phyloP scores from a whole-genome alignment of 257 asterid species.

The Nicotiana noctiflora region DNA sequence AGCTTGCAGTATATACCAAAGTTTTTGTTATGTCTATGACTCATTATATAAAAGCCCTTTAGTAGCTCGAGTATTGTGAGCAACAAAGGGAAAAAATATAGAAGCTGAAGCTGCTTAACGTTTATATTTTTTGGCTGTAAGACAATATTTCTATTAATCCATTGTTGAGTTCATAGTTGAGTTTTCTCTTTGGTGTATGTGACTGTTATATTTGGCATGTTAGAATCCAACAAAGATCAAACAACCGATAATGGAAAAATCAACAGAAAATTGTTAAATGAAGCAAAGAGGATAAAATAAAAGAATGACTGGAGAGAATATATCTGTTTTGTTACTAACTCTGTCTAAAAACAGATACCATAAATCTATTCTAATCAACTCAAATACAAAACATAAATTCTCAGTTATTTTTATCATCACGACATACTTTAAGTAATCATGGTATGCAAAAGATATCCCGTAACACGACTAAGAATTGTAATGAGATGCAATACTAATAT shows the following conservation, averaged over 20 bases:
- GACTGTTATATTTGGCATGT: no score
- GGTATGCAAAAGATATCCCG: not conserved
- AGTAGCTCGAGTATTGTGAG: not conserved
- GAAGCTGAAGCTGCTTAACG: not conserved
- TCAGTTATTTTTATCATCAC: not conserved
- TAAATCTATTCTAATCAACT: not conserved
- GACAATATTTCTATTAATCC: not conserved
- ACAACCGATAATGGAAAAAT: no score
- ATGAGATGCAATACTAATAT: not conserved
- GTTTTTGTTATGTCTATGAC: not conserved
- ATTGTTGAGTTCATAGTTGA: not conserved
- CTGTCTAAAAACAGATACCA: not conserved
- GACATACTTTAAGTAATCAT: not conserved
- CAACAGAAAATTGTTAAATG: no score
- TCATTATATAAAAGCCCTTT: constrained; percentile 4
- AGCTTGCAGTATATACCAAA: constrained; percentile 1
- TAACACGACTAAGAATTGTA: not conserved
- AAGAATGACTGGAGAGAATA: not conserved
- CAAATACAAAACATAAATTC: not conserved
- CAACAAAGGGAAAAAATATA: not conserved
- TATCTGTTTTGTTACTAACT: not conserved
- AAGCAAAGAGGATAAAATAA: no score
- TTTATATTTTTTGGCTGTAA: not conserved
- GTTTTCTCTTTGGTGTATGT: no score
- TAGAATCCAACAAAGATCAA: no score